These are phyloP conservation scores for Pestalotiopsis sp. DNA, from an alignment of 2,329 filamentous ascomycete genomes.

Conservation along the genomic window DNA sequence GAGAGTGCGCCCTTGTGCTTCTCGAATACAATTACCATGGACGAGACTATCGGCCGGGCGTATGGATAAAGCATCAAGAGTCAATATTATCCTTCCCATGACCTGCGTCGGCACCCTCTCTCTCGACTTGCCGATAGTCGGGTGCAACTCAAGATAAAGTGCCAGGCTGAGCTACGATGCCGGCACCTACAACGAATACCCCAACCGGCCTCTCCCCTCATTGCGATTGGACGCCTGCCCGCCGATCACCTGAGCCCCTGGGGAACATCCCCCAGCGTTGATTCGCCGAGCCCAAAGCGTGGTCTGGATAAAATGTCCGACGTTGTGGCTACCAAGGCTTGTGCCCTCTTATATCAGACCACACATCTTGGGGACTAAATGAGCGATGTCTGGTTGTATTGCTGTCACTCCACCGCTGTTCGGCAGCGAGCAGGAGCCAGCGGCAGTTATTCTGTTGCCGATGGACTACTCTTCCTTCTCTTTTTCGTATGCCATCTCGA, in stretches of 20 bases:
- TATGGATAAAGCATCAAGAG: not conserved
- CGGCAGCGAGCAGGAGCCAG: not conserved
- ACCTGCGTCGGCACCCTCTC: not conserved
- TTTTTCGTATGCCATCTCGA: not conserved
- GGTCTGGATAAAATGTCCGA: not conserved
- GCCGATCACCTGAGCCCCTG: constrained; percentile 2
- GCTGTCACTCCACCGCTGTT: not conserved
- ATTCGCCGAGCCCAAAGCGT: not conserved
- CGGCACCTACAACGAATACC: not conserved
- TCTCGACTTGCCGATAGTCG: not conserved
- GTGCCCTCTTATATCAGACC: not conserved
- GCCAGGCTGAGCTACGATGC: not conserved
- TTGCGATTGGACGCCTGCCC: constrained; percentile 1
- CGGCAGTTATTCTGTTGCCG: not conserved
- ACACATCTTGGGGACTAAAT: not conserved
- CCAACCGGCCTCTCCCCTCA: not conserved
- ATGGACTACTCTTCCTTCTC: not conserved
- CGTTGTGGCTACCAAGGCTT: not conserved
- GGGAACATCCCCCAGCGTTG: not conserved
- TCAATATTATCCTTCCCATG: not conserved
- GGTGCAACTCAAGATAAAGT: not conserved
- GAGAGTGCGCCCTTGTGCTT: not conserved
- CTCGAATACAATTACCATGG: not conserved
- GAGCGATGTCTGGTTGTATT: not conserved
- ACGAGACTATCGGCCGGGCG: not conserved